Evolutionary conservation across 129 eudicot species (phyloP), one percentile per base, ranked within the genome.

Genomic region (Tagetes patula): DNA sequence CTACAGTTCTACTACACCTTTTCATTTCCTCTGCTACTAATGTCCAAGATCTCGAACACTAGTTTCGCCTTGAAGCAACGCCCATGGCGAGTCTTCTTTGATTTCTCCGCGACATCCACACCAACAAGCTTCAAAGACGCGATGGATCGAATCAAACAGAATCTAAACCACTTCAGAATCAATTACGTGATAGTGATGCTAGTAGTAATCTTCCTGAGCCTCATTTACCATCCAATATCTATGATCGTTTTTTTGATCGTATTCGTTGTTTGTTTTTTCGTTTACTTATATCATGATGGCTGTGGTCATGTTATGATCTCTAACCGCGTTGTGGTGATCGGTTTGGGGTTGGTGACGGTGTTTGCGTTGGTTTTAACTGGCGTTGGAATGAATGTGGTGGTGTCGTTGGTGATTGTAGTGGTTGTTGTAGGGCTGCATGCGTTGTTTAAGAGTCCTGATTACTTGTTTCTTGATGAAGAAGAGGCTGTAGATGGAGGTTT

Each of bases 401-500:
- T 86, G 39, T 73, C 88, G 5, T 73, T 91, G 83, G 30, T 79
- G 8, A 55, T 91, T 62, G 88, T 82, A 47, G 82, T 86, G 37
- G 77, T 69, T 0, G 62, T 82, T 76, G 76, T 84, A 3, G 88
- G 87, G 1, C 45, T 84, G 5, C 97, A 91, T 48, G 84, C 85
- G 0, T 84, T 77, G 45, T 80, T 86, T 71, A 79, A 96, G 75
- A 82, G 84, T 11, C 73, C 79, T 0, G 90, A 84, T 67, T 88
- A 88, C 43, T 79, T 88, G 92, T 91, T 84, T 78, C 69, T 88
- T 69, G 91, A 86, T 62, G 96, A 88, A 59, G 55, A 60, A 33
- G 96, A 91, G 74, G 92, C 87, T 7, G 90, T 74, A 0, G 88
- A 86, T 49, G 90, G 88, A 2, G 92, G 97, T 3, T 83, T 90